Base-by-base conservation (phyloP, 2,329 filamentous ascomycete genomes). In the Hypoxylon sp. region DNA sequence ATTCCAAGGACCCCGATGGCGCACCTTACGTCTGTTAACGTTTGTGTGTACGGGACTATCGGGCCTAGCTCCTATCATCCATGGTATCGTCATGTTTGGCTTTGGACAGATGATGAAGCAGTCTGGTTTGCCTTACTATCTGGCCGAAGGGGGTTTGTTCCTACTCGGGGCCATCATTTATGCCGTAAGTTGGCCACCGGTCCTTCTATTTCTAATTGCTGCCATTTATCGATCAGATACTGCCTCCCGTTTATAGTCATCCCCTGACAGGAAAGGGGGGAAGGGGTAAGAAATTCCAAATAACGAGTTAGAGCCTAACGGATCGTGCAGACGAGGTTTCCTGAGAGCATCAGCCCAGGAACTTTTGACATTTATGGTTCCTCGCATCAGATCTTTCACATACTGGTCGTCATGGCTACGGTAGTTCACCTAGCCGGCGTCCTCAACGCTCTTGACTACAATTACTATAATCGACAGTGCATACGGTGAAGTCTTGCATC, bases 321-420 rank as follows among this genome's bases (percentile, higher is more conserved):
- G 32, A 28, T 41, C 34, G 4, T 21, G 38, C 55, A 83, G 82
- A 79, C 76, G 7, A 76, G 80, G 48, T 80, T 84, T 51, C 83
- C 83, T 1, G 83, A 85, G 71, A 76, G 76, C 28, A 72, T 79
- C 51, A 76, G 70, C 17, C 82, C 82, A 1, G 82, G 80, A 2
- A 75, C 62, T 7, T 84, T 84, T 71, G 83, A 85, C 69, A 79
- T 82, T 32, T 81, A 76, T 67, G 80, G 82, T 14, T 78, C 79
- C 2, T 84, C 82, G 13, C 82, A 84, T 63, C 82, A 84, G 66
- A 78, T 84, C 5, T 84, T 84, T 60, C 82, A 85, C 58, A 70
- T 82, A 10, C 75, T 83, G 5, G 81, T 84, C 9, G 82, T 83
- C 0, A 32, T 83, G 4, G 81, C 80, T 5, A 79, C 79, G 25